Evolutionary conservation across 495 filamentous ascomycete species (phyloP), one percentile per base, ranked within the genome.

Genomic region (Tuber umbilicatum): DNA sequence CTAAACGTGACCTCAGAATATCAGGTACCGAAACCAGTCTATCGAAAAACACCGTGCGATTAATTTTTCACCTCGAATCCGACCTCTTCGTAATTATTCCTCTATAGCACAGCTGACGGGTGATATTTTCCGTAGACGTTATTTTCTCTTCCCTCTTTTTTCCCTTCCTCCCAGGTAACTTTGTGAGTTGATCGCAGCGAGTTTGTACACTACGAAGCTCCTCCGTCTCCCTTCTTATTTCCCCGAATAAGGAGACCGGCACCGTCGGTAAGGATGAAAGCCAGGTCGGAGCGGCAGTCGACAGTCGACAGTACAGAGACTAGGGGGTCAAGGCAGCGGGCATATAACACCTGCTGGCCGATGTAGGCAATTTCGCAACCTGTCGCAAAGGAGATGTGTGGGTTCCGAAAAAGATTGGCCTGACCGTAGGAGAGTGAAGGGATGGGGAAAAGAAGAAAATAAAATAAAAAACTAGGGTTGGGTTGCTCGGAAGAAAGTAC

Each of bases 261-360:
- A 77, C 78, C 75, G 77, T 78, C 77, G 78, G 78, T 78, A 75
- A 64, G 55, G 72, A 75, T 73, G 77, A 81, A 80, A 75, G 80
- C 77, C 74, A 78, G 80, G 83, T 76, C 77, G 79, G 81, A 74
- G 73, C 75, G 73, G 77, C 73, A 72, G 71, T 72, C 69, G 71
- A 76, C 73, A 72, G 71, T 72, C 69, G 71, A 76, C 72, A 77
- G 71, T 75, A 77, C 74, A 64, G 55, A 64, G 55, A 64, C 35
- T 64, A 64, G 55, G 55, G 55, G 35, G 55, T 35, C 27, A 64
- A 64, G 55, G 55, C 27, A 64, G 55, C 55, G 55, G 55, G 12
- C 3, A 64, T 64, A 64, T 64, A 35, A 31, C 55, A 64, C 55
- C 55, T 64, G 27, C 55, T 35, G 55, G 31, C 27, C 27, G 31